phyloP scores from a whole-genome alignment of 768 basidiomycete genomes.

The Tephrocybe sp. region DNA sequence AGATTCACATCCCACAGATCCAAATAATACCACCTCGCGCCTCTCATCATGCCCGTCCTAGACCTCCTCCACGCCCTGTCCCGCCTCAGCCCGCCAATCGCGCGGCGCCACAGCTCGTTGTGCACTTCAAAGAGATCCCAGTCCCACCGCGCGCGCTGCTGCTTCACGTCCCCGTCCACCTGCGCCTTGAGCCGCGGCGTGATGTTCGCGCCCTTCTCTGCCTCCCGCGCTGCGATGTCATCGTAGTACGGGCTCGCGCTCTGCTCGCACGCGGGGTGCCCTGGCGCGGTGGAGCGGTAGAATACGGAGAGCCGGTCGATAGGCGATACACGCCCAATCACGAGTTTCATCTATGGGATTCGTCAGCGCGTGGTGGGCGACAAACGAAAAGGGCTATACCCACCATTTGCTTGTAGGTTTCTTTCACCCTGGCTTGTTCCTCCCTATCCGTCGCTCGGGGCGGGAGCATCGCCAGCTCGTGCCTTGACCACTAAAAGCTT shows the following conservation, averaged over 20 bases:
- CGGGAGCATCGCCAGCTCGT: conserved; percentile 27
- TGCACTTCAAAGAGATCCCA: conserved; percentile 27
- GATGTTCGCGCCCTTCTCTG: conserved; percentile 14
- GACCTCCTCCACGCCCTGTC: conserved; percentile 16
- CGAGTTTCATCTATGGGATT: conserved; percentile 19
- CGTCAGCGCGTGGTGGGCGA: no score
- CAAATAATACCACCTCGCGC: conserved; percentile 26
- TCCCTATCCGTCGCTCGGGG: conserved; percentile 20
- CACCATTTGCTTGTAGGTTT: conserved; percentile 29
- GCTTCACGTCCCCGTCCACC: conserved; percentile 18
- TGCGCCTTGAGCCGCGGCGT: conserved; percentile 21
- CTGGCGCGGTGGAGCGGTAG: conserved; percentile 28
- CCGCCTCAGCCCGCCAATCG: conserved; percentile 16
- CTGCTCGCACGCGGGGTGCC: conserved; percentile 23
- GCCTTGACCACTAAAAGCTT: conserved; percentile 25
- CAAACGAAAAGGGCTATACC: not conserved
- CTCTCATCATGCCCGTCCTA: conserved; percentile 6
- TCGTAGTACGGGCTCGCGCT: conserved; percentile 20
- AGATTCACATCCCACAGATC: conserved; percentile 26
- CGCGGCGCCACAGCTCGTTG: conserved; percentile 22
- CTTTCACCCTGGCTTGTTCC: conserved; percentile 27
- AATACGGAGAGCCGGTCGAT: conserved; percentile 20
- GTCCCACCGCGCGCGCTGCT: conserved; percentile 24
- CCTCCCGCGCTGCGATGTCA: conserved; percentile 14
- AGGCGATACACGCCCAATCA: conserved; percentile 21